Percentiles rank a stretch among this genome's conserved stretches.
These are phyloP conservation scores for Nakaseomyces glabratus DNA, from an alignment of 1,139 yeast genomes.

Conservation along the genomic window DNA sequence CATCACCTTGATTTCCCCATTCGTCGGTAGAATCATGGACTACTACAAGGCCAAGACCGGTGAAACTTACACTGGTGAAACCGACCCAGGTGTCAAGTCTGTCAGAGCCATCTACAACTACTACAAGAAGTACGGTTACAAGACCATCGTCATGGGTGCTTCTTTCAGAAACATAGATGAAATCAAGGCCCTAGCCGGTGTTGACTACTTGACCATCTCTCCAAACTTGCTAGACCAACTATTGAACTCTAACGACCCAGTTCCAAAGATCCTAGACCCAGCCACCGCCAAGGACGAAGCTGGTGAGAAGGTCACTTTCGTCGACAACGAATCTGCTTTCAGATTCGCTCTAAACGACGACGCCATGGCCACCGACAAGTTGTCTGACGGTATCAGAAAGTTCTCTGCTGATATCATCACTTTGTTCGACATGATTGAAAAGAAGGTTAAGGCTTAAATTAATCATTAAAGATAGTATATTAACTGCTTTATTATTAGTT, in stretches of 20 bases:
- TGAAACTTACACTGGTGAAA: conserved; percentile 65
- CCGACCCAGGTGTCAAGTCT: conserved; percentile 94
- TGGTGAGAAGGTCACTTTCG: conserved; percentile 64
- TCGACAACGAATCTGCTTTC: conserved; percentile 83
- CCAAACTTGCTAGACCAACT: conserved; percentile 90
- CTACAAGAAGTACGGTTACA: conserved; percentile 94
- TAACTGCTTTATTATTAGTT: too few relatives aligned
- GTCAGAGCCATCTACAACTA: conserved; percentile 88
- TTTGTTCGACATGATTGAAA: conserved; percentile 68
- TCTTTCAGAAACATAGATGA: conserved; percentile 98
- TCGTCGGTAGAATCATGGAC: conserved; percentile 98
- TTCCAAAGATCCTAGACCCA: conserved; percentile 73
- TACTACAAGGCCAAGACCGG: conserved; percentile 97
- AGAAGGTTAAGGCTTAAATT: conserved; percentile 46
- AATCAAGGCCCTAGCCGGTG: conserved; percentile 95
- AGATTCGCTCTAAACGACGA: conserved; percentile 90
- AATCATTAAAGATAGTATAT: too few relatives aligned
- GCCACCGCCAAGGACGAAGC: conserved; percentile 44
- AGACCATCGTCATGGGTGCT: conserved; percentile 99
- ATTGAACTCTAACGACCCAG: conserved; percentile 62
- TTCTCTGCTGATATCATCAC: conserved; percentile 92
- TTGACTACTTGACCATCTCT: conserved; percentile 92
- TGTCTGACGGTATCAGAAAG: conserved; percentile 94
- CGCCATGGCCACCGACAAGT: conserved; percentile 98
- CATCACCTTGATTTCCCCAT: conserved; percentile 94